Conservation (phyloP, 1,284 basidiomycete species). For the Lentinula novae-zelandiae region DNA sequence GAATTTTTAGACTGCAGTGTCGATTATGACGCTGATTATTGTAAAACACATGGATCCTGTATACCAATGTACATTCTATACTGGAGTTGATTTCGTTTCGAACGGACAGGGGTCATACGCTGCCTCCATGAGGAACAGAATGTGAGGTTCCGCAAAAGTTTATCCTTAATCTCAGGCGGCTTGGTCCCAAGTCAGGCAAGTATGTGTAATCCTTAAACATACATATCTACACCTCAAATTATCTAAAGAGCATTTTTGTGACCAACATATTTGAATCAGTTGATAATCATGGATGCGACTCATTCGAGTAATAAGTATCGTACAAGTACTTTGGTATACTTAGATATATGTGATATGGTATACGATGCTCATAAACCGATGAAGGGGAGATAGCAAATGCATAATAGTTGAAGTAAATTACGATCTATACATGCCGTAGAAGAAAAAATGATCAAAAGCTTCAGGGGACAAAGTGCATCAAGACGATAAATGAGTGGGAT, state of each 20-base stretch:
- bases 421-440: slow-evolving; percentile 18
- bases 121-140: too few relatives aligned
- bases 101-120: too few relatives aligned
- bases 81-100: too few relatives aligned
- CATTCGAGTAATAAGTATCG: too few relatives aligned
- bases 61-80: background rate
- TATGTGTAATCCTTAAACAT: too few relatives aligned
- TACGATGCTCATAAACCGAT: slow-evolving; percentile 2
- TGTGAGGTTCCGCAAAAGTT: too few relatives aligned
- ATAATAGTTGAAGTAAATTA: slow-evolving; percentile 15
- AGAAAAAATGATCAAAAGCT: slow-evolving; percentile 13
- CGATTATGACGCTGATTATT: background rate
- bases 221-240: too few relatives aligned
- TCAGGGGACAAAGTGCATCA: slow-evolving; percentile 23
- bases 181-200: too few relatives aligned
- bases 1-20: background rate
- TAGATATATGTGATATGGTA: slow-evolving; percentile 3
- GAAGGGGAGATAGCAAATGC: slow-evolving; percentile 3
- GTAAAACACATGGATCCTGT: background rate
- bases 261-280: too few relatives aligned
- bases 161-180: too few relatives aligned
- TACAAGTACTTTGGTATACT: background rate
- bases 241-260: too few relatives aligned
- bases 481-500: slow-evolving; percentile 63
- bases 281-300: too few relatives aligned